Evolutionary conservation across 2,329 filamentous ascomycete species (phyloP).

Genomic region (Rachicladosporium sp.): DNA sequence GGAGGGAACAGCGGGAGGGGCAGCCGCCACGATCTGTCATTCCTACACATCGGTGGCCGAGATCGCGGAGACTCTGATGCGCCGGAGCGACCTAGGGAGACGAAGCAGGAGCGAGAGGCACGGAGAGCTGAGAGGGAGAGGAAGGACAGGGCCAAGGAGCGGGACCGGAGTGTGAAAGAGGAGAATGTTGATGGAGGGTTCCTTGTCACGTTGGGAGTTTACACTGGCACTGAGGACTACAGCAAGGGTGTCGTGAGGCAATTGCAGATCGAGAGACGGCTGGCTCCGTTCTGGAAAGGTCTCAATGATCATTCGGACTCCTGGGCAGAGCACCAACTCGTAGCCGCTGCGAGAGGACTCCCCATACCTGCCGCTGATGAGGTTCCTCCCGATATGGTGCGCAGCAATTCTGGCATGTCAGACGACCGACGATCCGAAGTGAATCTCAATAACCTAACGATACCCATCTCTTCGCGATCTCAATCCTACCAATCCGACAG

Average conservation of each 20-base stretch:
- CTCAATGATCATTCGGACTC: conserved; percentile 76
- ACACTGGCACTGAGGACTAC: conserved; percentile 86
- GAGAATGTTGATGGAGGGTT: conserved; percentile 92
- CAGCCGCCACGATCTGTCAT: conserved; percentile 45
- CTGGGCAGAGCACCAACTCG: conserved; percentile 89
- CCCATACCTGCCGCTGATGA: conserved; percentile 76
- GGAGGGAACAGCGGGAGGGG: conserved; percentile 29
- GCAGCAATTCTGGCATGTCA: conserved; percentile 25
- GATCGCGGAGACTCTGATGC: conserved; percentile 30
- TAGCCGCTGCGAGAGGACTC: conserved; percentile 75
- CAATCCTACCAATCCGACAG: conserved; percentile 68
- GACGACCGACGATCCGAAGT: conserved; percentile 42
- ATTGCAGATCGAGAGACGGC: conserved; percentile 76
- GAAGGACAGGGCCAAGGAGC: conserved; percentile 61
- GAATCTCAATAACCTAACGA: conserved; percentile 59
- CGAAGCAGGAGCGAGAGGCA: conserved; percentile 81
- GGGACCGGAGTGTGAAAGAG: conserved; percentile 79
- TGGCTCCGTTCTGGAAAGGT: conserved; percentile 93
- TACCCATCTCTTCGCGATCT: conserved; percentile 66
- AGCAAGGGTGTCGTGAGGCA: conserved; percentile 80
- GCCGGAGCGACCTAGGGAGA: conserved; percentile 59
- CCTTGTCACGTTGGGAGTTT: conserved; percentile 85
- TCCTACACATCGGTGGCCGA: conserved; percentile 41
- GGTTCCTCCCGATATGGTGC: conserved; percentile 56
- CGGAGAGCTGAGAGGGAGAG: conserved; percentile 74